These are phyloP conservation scores for Pulveroboletus sp. DNA, from an alignment of 768 basidiomycete genomes.

Conservation along the genomic window DNA sequence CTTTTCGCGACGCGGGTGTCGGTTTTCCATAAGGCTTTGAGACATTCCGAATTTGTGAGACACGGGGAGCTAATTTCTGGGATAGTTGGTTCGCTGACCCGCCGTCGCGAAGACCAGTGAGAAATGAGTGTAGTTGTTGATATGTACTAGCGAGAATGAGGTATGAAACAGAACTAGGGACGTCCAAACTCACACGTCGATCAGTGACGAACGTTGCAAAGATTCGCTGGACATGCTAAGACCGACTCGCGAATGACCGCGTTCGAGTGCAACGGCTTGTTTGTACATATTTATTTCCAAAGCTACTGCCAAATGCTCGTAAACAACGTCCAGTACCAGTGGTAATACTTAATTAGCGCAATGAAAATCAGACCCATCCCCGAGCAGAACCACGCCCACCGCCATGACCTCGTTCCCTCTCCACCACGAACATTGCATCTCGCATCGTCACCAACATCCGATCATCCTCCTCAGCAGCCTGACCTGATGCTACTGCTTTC, in stretches of 20 bases:
- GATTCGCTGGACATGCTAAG: constrained; percentile 42
- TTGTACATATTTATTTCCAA: constrained; percentile 23
- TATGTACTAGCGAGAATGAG: constrained; percentile 48
- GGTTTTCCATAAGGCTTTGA: constrained; percentile 69
- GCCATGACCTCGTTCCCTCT: constrained; percentile 80
- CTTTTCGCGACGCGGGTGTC: constrained; percentile 61
- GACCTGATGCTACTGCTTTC: constrained; percentile 36
- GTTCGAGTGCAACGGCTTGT: constrained; percentile 15
- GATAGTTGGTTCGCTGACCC: constrained; percentile 56
- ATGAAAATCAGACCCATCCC: constrained; percentile 50
- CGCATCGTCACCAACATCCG: constrained; percentile 63
- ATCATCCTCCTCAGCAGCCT: constrained; percentile 52
- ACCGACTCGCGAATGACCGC: neutral
- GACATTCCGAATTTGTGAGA: constrained; percentile 54
- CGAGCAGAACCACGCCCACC: constrained; percentile 74
- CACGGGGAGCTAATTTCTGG: constrained; percentile 57
- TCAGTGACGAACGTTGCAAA: constrained; percentile 63
- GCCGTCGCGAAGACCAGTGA: constrained; percentile 60
- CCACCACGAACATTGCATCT: constrained; percentile 85
- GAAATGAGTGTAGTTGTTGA: constrained; percentile 56
- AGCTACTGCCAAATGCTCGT: constrained; percentile 20
- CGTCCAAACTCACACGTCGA: constrained; percentile 53
- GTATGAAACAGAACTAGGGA: neutral
- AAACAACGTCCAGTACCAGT: constrained; percentile 9
- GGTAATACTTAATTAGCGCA: neutral